Conservation (phyloP, 176 grass and related monocot genomes). For the Lolium perenne region DNA sequence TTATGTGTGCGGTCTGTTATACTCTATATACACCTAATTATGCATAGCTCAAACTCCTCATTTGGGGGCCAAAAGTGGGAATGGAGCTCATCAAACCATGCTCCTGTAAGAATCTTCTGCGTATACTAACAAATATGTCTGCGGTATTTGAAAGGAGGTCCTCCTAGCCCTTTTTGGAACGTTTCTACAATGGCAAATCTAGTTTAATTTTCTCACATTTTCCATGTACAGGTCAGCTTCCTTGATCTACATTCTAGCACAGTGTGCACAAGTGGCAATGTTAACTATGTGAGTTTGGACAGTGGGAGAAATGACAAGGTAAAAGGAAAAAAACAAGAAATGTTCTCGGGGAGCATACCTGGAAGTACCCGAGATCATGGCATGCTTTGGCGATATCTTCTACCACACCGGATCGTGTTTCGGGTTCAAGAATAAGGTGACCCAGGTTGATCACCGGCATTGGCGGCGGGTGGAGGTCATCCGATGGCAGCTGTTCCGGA, state of each 20-base stretch:
- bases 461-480: slow-evolving; percentile 12
- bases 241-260: slow-evolving; percentile 10
- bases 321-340: background rate
- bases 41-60: background rate
- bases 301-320: slow-evolving; percentile 17
- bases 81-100: slow-evolving; percentile 15
- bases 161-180: background rate
- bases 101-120: background rate
- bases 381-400: slow-evolving; percentile 49
- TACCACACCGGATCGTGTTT: background rate
- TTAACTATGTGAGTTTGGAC: background rate
- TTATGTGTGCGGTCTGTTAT: background rate
- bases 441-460: slow-evolving; percentile 57
- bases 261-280: background rate
- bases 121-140: background rate
- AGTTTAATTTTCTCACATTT: background rate
- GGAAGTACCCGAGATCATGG: slow-evolving; percentile 52
- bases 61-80: background rate
- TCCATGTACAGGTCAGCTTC: slow-evolving; percentile 24
- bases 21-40: background rate
- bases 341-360: slow-evolving; percentile 40
- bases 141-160: background rate
- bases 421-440: slow-evolving; percentile 41
- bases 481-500: slow-evolving; percentile 26
- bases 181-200: background rate